Evolutionary conservation across 2,329 filamentous ascomycete genomes (phyloP), one percentile per base, ranked within the genome.

Genomic region (Metarhizium anisopliae): DNA sequence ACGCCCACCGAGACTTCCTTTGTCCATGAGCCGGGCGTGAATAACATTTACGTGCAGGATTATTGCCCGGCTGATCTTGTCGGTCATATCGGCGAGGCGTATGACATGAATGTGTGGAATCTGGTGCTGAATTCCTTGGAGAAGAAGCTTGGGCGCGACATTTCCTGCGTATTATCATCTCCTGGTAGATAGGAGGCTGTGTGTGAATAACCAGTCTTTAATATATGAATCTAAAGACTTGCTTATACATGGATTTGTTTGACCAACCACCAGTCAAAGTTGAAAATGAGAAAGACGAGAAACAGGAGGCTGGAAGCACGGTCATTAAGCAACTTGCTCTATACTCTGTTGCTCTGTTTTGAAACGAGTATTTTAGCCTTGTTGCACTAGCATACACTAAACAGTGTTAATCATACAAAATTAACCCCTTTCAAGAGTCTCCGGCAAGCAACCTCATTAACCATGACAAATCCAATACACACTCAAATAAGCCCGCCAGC

Each of bases 31-130:
- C 29, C 47, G 5, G 55, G 55, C 13, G 60, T 62, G 4, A 47
- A 47, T 13, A 62, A 62, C 50, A 53, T 62, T 5, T 59, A 35
- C 16, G 53, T 61, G 6, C 60, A 62, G 47, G 58, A 61, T 16
- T 56, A 57, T 35, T 61, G 60, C 47, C 56, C 56, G 2, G 4
- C 47, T 6, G 59, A 61, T 42, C 38, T 29, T 2, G 56, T 57
- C 10, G 58, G 58, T 16, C 60, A 62, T 20, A 38, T 61, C 18
- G 56, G 55, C 13, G 55, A 58, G 38, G 54, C 52, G 2, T 45
- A 54, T 49, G 58, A 59, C 20, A 20, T 47, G 32, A 61, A 61
- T 49, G 56, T 61, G 32, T 60, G 59, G 59, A 53, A 56, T 20
- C n/a, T 62, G 11, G 56, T 59, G 14, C 55, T 56, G 32, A 60